These are phyloP conservation scores for Eucalyptus sp. DNA, from an alignment of 345 rosid species.

Conservation along the genomic window DNA sequence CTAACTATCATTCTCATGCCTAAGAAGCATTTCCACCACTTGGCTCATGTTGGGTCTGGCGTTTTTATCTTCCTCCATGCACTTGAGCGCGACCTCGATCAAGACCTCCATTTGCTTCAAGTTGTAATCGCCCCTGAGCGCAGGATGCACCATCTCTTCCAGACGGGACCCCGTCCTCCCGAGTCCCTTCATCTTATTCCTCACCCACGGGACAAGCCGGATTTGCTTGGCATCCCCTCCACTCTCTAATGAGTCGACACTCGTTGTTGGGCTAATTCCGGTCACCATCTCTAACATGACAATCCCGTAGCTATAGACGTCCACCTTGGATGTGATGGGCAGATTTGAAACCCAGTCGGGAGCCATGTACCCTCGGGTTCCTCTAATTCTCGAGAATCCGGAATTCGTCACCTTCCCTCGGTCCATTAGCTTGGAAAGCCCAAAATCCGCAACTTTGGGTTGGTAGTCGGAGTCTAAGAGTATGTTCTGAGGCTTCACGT, in stretches of 20 bases:
- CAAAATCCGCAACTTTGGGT: slow-evolving; percentile 11
- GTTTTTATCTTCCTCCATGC: slow-evolving; percentile 20
- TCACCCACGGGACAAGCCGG: slow-evolving; percentile 9
- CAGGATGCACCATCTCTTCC: slow-evolving; percentile 9
- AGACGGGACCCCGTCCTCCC: background rate
- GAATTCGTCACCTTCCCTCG: background rate
- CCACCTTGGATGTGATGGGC: slow-evolving; percentile 6
- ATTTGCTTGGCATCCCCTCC: background rate
- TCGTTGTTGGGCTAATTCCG: background rate
- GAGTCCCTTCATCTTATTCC: background rate
- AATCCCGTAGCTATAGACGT: slow-evolving; percentile 28
- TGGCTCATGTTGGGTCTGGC: slow-evolving; percentile 21
- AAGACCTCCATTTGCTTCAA: background rate
- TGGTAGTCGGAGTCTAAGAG: slow-evolving; percentile 2
- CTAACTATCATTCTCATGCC: background rate
- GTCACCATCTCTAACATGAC: slow-evolving; percentile 23
- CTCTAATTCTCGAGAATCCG: slow-evolving; percentile 5
- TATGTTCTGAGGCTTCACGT: slow-evolving; percentile 14
- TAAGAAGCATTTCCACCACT: slow-evolving; percentile 10
- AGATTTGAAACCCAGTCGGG: slow-evolving; percentile 10
- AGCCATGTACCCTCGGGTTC: slow-evolving; percentile 13
- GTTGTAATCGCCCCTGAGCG: background rate
- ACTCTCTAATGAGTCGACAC: background rate
- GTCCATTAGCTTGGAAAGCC: slow-evolving; percentile 8
- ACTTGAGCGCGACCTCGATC: slow-evolving; percentile 8